A percentile compares a stretch with the other conserved stretches of the same genome.
Evolutionary conservation across 805 yeast genomes (phyloP).

Genomic region (Hanseniaspora occidentalis): DNA sequence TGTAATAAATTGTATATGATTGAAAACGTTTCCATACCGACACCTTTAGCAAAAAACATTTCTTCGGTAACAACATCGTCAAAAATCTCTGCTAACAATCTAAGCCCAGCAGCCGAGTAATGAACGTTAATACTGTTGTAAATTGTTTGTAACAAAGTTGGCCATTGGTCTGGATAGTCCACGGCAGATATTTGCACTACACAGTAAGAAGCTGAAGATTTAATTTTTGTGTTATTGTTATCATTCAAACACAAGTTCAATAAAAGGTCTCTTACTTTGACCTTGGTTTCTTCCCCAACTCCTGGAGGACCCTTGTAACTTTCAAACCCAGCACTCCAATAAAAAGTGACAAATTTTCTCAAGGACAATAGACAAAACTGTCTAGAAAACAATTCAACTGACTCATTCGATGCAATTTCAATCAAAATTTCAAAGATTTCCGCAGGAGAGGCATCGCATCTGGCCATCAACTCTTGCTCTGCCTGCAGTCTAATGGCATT

Average conservation of each 20-base stretch:
- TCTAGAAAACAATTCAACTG: slow-evolving; percentile 27
- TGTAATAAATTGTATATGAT: slow-evolving; percentile 34
- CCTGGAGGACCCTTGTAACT: slow-evolving; percentile 55
- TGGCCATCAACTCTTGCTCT: slow-evolving; percentile 34
- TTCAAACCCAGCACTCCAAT: slow-evolving; percentile 78
- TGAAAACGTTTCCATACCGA: slow-evolving; percentile 42
- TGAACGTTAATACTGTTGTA: slow-evolving; percentile 29
- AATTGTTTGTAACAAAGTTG: slow-evolving; percentile 42
- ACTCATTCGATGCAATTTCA: slow-evolving; percentile 20
- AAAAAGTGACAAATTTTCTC: slow-evolving; percentile 53
- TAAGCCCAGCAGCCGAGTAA: slow-evolving; percentile 36
- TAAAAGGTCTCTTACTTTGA: slow-evolving; percentile 35
- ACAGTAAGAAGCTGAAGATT: slow-evolving; percentile 57
- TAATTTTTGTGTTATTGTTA: slow-evolving; percentile 42
- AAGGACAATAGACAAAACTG: slow-evolving; percentile 58
- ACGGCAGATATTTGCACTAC: slow-evolving; percentile 76
- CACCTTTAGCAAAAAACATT: slow-evolving; percentile 69
- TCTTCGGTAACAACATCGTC: slow-evolving; percentile 80
- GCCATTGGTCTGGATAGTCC: slow-evolving; percentile 97
- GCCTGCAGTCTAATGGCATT: slow-evolving; percentile 38
- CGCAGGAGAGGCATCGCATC: neutral
- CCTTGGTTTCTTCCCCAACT: slow-evolving; percentile 40
- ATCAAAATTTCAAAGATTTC: neutral
- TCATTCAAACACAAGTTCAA: slow-evolving; percentile 33
- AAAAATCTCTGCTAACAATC: slow-evolving; percentile 61